Base-by-base conservation (phyloP, 805 yeast species). In the Candida glaebosa region DNA sequence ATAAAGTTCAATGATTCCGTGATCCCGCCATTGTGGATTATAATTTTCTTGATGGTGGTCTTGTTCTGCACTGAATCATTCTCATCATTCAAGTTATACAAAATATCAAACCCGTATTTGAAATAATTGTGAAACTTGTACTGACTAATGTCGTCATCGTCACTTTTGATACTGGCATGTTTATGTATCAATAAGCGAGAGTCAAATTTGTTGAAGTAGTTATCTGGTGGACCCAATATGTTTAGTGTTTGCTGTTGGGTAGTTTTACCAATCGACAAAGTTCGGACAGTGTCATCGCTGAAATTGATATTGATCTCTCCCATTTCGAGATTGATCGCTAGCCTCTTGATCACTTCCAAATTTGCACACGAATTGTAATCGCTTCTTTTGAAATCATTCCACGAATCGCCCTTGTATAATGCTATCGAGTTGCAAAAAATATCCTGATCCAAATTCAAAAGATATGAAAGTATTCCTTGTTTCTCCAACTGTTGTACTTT, bases 201-300 rank as follows among this genome's bases (percentile, higher is more conserved):
- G 45, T 73, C 78, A 38, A 66, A 64, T 46, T 73, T 74, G 44
- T 65, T 58, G 45, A 78, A 68, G 3, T 63, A 65, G 35, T 75
- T 81, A 36, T 76, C 77, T 0, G 86, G 84, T 2, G 82, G 79
- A 0, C 85, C 85, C 16, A 80, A 55, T 0, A 60, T 50, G 15
- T 62, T 56, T 5, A 79, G 47, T 0, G 78, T 57, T 17, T 72
- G 75, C 46, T 75, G 80, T 58, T 78, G 78, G 1, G 75, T 59
- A 2, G 80, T 71, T 24, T 52, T 34, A 0, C 79, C 78, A 3
- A 79, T 54, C 3, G 44, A 34, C 2, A 72, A 41, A 1, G 15
- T 15, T 24, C 47, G 53, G 18, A 44, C 47, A 9, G 30, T 34
- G 14, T 34, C 36, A 10, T 46, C 33, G 7, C 36, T 39, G 16